Percentiles rank a stretch among this genome's conserved stretches.
Evolutionary conservation across 1,284 basidiomycete species (phyloP).

Genomic region (Tilletia indica): DNA sequence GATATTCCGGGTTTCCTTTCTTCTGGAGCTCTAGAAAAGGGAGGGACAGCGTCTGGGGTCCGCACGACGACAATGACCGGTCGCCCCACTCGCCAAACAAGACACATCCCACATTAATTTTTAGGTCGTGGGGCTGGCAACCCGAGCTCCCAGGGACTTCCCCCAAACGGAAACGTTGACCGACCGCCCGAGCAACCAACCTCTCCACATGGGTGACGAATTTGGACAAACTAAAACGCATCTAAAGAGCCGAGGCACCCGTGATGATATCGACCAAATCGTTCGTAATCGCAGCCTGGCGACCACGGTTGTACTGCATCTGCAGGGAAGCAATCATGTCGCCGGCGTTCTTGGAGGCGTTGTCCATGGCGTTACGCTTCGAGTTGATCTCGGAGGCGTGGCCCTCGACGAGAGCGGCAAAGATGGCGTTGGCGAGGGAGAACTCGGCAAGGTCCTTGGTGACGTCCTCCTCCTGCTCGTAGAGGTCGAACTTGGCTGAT

Average conservation of each 20-base stretch:
- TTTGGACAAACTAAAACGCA: too few species aligned
- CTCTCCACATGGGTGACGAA: too few species aligned
- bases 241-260: conserved; percentile 63
- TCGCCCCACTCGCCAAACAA: too few species aligned
- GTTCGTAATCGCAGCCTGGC: conserved; percentile 96
- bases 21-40: too few species aligned
- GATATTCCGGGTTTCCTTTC: too few species aligned
- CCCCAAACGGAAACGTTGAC: too few species aligned
- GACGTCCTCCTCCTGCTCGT: conserved; percentile 64
- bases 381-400: conserved; percentile 88
- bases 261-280: conserved; percentile 93
- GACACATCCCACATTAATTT: too few species aligned
- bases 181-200: too few species aligned
- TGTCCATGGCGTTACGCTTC: conserved; percentile 96
- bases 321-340: conserved; percentile 55
- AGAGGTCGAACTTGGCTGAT: conserved; percentile 44
- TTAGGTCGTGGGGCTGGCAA: too few species aligned
- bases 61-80: too few species aligned
- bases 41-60: too few species aligned
- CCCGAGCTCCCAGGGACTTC: too few species aligned
- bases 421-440: conserved; percentile 93
- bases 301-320: conserved; percentile 82
- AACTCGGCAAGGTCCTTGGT: conserved; percentile 94
- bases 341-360: conserved; percentile 92
- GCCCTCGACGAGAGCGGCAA: conserved; percentile 86